Evolutionary conservation across 495 filamentous ascomycete species (phyloP).

Genomic region (Pseudomonodictys pantanalensis): DNA sequence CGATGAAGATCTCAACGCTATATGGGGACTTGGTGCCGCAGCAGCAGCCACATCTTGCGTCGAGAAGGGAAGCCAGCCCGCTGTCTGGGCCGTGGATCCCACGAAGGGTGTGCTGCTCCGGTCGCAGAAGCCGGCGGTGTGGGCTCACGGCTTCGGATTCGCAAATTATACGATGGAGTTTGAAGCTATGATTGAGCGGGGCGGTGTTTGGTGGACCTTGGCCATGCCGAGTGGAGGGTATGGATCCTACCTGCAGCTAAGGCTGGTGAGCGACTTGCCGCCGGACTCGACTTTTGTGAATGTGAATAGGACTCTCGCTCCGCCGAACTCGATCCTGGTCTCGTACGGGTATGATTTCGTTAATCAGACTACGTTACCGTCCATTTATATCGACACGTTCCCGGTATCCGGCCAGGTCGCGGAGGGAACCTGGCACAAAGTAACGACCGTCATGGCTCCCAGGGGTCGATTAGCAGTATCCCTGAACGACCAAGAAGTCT

Average conservation of each 20-base stretch:
- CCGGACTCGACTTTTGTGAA: constrained; percentile 21
- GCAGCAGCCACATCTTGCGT: constrained; percentile 16
- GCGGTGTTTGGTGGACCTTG: constrained; percentile 18
- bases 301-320: constrained; percentile 22
- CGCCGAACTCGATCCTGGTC: constrained; percentile 24
- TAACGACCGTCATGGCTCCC: background rate
- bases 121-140: background rate
- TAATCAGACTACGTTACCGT: constrained; percentile 16
- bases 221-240: no score
- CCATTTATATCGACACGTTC: background rate
- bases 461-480: background rate
- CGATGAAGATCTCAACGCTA: constrained; percentile 8
- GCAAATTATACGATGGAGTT: constrained; percentile 28
- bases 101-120: background rate
- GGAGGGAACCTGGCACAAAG: background rate
- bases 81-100: constrained; percentile 19
- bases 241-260: no score
- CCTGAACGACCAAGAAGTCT: background rate
- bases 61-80: constrained; percentile 15
- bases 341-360: constrained; percentile 6
- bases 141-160: background rate
- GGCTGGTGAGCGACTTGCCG: background rate
- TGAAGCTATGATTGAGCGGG: constrained; percentile 20
- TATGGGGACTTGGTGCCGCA: constrained; percentile 26
- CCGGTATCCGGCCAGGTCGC: background rate